Conservation (phyloP, 2,329 filamentous ascomycete species). For the Thielaviopsis ethacetica region DNA sequence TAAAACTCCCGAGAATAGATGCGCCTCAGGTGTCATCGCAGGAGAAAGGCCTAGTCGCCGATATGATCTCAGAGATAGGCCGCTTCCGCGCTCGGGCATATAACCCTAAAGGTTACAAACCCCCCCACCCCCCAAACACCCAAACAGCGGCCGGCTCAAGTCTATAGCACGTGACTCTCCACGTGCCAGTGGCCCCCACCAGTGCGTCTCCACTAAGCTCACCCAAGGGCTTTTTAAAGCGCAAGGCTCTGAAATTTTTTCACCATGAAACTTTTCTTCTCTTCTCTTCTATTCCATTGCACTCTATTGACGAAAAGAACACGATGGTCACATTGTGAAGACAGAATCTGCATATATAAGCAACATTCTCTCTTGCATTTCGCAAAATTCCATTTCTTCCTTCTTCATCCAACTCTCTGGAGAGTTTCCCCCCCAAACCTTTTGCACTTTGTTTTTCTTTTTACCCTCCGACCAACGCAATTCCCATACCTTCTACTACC, state of each 20-base stretch:
- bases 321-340: neutral
- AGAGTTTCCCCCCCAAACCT: neutral
- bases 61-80: neutral
- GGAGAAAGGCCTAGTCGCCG: neutral
- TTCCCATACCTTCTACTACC: neutral
- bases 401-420: neutral
- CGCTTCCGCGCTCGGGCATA: too few species aligned
- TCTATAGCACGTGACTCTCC: neutral
- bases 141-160: neutral
- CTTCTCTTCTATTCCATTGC: neutral
- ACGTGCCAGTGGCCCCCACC: conserved; percentile 1
- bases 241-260: conserved; percentile 1
- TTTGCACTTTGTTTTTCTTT: conserved; percentile 10
- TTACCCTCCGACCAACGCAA: conserved; percentile 9
- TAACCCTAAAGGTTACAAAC: too few species aligned
- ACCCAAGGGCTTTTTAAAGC: neutral
- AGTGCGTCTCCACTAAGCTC: neutral
- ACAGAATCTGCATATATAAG: conserved; percentile 13
- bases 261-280: neutral
- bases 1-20: neutral
- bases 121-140: too few species aligned
- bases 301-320: neutral
- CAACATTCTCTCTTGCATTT: conserved; percentile 11
- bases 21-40: neutral
- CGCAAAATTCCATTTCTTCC: neutral